Conservation (phyloP, 768 basidiomycete species). For the Boletellus emodensis region DNA sequence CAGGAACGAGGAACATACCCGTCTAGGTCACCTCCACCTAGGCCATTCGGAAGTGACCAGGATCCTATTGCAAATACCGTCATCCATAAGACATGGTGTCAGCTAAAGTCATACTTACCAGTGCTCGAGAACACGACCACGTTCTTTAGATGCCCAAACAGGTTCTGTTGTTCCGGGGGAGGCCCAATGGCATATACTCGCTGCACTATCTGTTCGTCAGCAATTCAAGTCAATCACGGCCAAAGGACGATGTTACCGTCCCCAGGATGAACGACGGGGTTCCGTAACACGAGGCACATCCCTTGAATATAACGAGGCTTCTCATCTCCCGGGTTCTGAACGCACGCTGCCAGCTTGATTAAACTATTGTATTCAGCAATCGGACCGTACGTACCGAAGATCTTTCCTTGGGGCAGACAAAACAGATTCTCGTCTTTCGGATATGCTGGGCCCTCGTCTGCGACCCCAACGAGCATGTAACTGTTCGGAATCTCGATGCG, state of each 20-base stretch:
- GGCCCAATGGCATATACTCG: constrained; percentile 67
- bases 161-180: constrained; percentile 56
- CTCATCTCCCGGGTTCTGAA: constrained; percentile 47
- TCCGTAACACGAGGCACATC: constrained; percentile 59
- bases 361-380: not conserved
- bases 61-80: constrained; percentile 36
- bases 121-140: constrained; percentile 66
- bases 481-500: constrained; percentile 68
- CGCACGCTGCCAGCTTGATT: constrained; percentile 43
- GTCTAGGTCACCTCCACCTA: constrained; percentile 78
- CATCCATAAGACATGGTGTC: not conserved
- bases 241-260: constrained; percentile 45
- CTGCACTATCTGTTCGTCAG: constrained; percentile 46
- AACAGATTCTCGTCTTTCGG: constrained; percentile 50
- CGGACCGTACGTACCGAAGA: constrained; percentile 52
- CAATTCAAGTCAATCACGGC: too few species aligned
- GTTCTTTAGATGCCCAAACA: constrained; percentile 61
- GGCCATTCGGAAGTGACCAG: constrained; percentile 62
- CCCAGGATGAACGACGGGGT: constrained; percentile 73
- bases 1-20: constrained; percentile 44
- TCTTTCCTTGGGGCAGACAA: constrained; percentile 49
- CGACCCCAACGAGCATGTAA: constrained; percentile 72
- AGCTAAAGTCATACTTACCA: constrained; percentile 37
- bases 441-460: constrained; percentile 77
- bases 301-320: constrained; percentile 58